Conservation (phyloP, 148 eudicot species). For the Chenopodium berlandieri region DNA sequence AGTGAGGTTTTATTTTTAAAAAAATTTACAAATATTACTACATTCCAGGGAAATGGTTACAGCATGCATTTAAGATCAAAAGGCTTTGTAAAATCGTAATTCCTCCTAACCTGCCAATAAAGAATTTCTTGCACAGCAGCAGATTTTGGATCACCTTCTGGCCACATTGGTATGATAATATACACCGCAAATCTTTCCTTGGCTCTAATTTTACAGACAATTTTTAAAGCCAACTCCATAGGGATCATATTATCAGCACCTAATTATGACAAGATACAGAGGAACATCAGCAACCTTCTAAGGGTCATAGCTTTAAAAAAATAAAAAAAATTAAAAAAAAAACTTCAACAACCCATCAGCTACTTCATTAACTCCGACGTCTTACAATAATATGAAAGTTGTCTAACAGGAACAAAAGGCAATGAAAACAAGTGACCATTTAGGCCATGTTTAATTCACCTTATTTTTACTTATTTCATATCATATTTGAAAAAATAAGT, state of each 20-base stretch:
- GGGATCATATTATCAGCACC: constrained; percentile 98
- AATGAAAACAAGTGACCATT: not conserved
- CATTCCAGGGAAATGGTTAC: not conserved
- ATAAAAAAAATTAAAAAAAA: not conserved
- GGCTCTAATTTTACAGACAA: constrained; percentile 82
- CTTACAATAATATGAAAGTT: not conserved
- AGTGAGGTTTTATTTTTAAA: too few relatives aligned
- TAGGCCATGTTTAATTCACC: too few relatives aligned
- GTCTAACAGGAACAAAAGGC: not conserved
- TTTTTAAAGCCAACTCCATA: constrained; percentile 90
- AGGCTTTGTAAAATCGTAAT: constrained; percentile 3
- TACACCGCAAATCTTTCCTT: constrained; percentile 90
- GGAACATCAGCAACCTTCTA: constrained; percentile 16
- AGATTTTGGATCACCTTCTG: constrained; percentile 88
- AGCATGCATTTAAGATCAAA: not conserved
- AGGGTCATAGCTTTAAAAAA: not conserved
- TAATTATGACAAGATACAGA: constrained; percentile 30
- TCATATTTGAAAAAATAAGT: too few relatives aligned
- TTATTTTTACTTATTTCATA: too few relatives aligned
- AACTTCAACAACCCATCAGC: not conserved
- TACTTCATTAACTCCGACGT: not conserved
- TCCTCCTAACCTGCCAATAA: constrained; percentile 79
- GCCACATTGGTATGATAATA: constrained; percentile 95
- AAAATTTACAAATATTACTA: not conserved
- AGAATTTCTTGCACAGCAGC: constrained; percentile 93